Conservation (phyloP, 331 rosid genomes). For the Stylosanthes scabra region DNA sequence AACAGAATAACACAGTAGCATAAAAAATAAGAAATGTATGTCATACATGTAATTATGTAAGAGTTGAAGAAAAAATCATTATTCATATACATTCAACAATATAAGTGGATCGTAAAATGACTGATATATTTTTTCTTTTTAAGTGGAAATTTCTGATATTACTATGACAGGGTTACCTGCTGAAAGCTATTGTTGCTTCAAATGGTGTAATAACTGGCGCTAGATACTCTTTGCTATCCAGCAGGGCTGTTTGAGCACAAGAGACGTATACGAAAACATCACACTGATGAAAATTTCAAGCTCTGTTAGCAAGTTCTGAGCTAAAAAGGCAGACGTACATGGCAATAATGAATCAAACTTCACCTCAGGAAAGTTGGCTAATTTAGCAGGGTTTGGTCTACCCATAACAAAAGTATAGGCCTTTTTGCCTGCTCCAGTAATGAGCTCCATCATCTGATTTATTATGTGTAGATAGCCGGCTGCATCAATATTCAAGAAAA, state of each 20-base stretch:
- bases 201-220: slow-evolving; percentile 96
- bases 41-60: not conserved
- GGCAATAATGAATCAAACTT: slow-evolving; percentile 28
- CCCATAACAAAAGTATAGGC: slow-evolving; percentile 90
- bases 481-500: slow-evolving; percentile 49
- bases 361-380: slow-evolving; percentile 98
- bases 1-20: slow-evolving; percentile 26
- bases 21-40: slow-evolving; percentile 15
- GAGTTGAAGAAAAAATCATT: slow-evolving; percentile 19
- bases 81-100: not conserved
- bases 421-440: slow-evolving; percentile 79
- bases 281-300: slow-evolving; percentile 61
- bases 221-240: slow-evolving; percentile 94
- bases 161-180: slow-evolving; percentile 58
- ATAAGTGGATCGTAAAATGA: slow-evolving; percentile 7
- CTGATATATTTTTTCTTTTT: not conserved
- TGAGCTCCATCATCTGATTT: slow-evolving; percentile 85
- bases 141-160: not conserved
- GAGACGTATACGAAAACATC: slow-evolving; percentile 86
- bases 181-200: slow-evolving; percentile 89
- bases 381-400: slow-evolving; percentile 95
- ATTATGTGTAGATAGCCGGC: slow-evolving; percentile 88
- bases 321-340: not conserved
- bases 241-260: slow-evolving; percentile 90
- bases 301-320: slow-evolving; percentile 29